These are phyloP conservation scores for Coniferiporia weirii DNA, from an alignment of 1,284 basidiomycete genomes.

Conservation along the genomic window DNA sequence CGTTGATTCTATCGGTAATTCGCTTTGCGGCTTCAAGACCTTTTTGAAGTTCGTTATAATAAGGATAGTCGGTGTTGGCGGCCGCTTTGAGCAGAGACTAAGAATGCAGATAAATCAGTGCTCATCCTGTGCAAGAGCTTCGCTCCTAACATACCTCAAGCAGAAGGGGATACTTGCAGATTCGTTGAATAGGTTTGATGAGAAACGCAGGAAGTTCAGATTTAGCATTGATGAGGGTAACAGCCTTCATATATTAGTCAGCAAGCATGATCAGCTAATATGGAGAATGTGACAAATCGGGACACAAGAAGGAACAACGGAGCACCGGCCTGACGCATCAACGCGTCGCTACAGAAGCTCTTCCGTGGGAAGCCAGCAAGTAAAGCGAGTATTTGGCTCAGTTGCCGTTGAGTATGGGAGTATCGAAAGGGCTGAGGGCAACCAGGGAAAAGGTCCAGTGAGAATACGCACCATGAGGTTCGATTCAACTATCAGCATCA, in stretches of 20 bases:
- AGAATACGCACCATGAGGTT: constrained; percentile 67
- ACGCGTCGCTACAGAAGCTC: constrained; percentile 14
- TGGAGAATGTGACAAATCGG: not conserved
- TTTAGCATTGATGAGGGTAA: constrained; percentile 68
- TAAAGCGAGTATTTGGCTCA: constrained; percentile 11
- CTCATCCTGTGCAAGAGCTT: constrained; percentile 10
- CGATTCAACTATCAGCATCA: constrained; percentile 82
- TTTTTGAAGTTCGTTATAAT: constrained; percentile 77
- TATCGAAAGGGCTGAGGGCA: constrained; percentile 22
- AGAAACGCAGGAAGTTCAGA: constrained; percentile 84
- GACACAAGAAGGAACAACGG: not conserved
- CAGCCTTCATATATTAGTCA: constrained; percentile 21
- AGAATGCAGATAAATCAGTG: constrained; percentile 18
- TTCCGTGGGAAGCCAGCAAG: constrained; percentile 2
- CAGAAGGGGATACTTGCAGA: constrained; percentile 72
- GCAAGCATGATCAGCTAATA: constrained; percentile 9
- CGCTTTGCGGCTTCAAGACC: constrained; percentile 87
- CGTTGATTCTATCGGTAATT: constrained; percentile 95
- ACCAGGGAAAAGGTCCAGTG: constrained; percentile 18
- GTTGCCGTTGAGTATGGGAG: constrained; percentile 21
- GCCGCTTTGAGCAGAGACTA: constrained; percentile 78
- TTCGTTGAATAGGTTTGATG: constrained; percentile 75
- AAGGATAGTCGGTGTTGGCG: constrained; percentile 57
- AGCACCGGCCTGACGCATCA: not conserved
- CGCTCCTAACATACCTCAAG: constrained; percentile 42